Conservation (phyloP, 495 filamentous ascomycete genomes). For the Evansstolkia leycettana region DNA sequence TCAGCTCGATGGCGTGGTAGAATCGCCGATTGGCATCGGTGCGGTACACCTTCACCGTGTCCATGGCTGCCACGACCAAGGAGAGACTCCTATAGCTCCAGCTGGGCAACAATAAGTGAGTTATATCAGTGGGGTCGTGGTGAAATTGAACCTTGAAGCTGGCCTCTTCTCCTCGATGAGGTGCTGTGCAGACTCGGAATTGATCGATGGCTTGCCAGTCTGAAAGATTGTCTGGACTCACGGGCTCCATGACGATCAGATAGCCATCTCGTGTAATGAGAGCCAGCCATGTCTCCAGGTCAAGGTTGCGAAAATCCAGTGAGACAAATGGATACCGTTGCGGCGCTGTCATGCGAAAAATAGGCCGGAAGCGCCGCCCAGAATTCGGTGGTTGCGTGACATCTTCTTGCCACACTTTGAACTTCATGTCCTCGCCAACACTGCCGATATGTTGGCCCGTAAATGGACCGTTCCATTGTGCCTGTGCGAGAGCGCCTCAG, state of each 20-base stretch:
- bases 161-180: constrained; percentile 65
- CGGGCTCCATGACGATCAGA: constrained; percentile 73
- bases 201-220: constrained; percentile 66
- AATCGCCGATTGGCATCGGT: constrained; percentile 57
- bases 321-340: constrained; percentile 58
- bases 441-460: constrained; percentile 50
- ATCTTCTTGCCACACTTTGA: constrained; percentile 86
- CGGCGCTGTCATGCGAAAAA: constrained; percentile 42
- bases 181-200: constrained; percentile 48
- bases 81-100: constrained; percentile 60
- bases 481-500: constrained; percentile 30
- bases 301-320: constrained; percentile 65
- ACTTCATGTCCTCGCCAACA: constrained; percentile 75
- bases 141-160: constrained; percentile 78
- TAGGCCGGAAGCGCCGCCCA: constrained; percentile 64
- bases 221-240: constrained; percentile 67
- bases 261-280: constrained; percentile 70
- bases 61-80: constrained; percentile 74
- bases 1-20: constrained; percentile 66
- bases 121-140: constrained; percentile 68
- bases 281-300: constrained; percentile 68
- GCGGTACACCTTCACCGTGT: constrained; percentile 66
- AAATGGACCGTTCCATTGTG: constrained; percentile 66
- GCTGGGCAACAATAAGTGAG: constrained; percentile 60
- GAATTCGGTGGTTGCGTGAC: constrained; percentile 54